A percentile compares a stretch with the other conserved stretches of the same genome.
Evolutionary conservation across 2,329 filamentous ascomycete species (phyloP).

Genomic region (Claviceps sp.): DNA sequence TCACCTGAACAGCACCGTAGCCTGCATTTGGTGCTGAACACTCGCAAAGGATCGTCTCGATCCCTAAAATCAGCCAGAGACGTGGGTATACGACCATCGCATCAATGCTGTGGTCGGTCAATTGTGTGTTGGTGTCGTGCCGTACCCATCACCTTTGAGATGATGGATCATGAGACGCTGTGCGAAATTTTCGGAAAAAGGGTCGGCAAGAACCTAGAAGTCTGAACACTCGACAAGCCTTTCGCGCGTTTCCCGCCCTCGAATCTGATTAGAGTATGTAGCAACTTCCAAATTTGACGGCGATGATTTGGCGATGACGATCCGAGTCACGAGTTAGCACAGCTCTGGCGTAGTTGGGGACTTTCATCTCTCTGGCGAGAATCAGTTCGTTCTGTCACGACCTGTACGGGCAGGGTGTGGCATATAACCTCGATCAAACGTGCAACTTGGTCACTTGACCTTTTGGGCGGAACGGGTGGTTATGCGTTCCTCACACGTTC

Average conservation of each 20-base stretch:
- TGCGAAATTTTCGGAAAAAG: no score
- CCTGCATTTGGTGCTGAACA: conserved; percentile 32
- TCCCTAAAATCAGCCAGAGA: conserved; percentile 21
- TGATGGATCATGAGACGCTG: neutral
- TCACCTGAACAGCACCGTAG: conserved; percentile 27
- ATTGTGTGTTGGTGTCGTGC: conserved; percentile 32
- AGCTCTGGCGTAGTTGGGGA: neutral
- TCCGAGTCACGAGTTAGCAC: neutral
- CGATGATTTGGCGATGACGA: neutral
- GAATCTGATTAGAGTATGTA: neutral
- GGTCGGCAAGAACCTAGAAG: no score
- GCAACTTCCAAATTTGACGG: no score
- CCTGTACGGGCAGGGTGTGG: neutral
- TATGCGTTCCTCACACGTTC: no score
- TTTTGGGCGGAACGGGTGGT: no score
- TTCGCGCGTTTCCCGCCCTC: conserved; percentile 20
- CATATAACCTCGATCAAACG: no score
- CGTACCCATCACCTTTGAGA: conserved; percentile 27
- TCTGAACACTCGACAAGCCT: conserved; percentile 8
- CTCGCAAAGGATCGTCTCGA: conserved; percentile 24
- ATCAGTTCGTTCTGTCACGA: neutral
- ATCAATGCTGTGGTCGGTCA: conserved; percentile 27
- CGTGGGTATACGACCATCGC: conserved; percentile 32
- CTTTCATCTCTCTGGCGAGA: neutral
- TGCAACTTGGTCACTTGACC: no score